These are phyloP conservation scores for Backusella australiensis DNA, from an alignment of 192 early-diverging fungal genomes.

Conservation along the genomic window DNA sequence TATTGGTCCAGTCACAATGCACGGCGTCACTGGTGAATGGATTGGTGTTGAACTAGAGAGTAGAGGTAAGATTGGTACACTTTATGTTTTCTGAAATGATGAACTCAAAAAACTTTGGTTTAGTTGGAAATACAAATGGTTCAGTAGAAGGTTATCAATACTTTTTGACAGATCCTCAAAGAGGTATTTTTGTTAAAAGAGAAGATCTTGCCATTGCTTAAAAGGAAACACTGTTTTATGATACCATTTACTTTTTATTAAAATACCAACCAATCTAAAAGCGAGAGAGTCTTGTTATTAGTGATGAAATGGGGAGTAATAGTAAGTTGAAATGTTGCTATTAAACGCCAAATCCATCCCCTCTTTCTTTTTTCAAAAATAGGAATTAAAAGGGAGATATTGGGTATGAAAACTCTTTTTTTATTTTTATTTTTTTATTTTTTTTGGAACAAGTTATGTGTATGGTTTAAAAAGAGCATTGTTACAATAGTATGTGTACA, in stretches of 20 bases:
- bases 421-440: background rate
- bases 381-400: background rate
- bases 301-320: background rate
- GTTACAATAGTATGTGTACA: background rate
- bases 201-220: slow-evolving; percentile 14
- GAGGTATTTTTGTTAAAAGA: slow-evolving; percentile 32
- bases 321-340: background rate
- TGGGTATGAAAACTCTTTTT: background rate
- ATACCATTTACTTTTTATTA: background rate
- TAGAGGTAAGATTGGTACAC: slow-evolving; percentile 18
- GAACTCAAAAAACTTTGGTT: background rate
- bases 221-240: background rate
- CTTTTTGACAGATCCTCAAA: slow-evolving; percentile 34
- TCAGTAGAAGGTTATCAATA: slow-evolving; percentile 26
- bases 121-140: slow-evolving; percentile 36
- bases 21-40: slow-evolving; percentile 3
- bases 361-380: background rate
- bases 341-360: background rate
- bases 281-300: no score
- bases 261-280: background rate
- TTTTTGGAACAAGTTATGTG: background rate
- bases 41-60: slow-evolving; percentile 34
- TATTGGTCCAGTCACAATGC: slow-evolving; percentile 20
- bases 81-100: background rate
- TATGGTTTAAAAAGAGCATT: background rate